Conservation (phyloP, 2,329 filamentous ascomycete species). For the Tetracladium maxilliforme region DNA sequence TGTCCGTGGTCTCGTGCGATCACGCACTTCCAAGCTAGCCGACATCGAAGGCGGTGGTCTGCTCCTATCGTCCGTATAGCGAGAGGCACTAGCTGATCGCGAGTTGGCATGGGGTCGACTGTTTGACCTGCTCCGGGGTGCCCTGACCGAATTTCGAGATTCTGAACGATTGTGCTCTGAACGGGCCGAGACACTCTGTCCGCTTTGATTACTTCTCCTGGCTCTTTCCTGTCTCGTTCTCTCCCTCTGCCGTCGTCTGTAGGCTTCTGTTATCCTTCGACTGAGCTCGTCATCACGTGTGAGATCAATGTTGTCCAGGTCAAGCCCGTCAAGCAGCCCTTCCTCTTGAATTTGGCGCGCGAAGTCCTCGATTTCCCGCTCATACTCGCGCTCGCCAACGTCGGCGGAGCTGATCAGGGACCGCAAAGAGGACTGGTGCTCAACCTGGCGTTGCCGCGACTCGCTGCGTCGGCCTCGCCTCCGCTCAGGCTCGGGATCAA, state of each 20-base stretch:
- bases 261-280: conserved; percentile 79
- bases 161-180: too few relatives aligned
- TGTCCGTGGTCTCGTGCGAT: conserved; percentile 30
- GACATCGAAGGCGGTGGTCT: conserved; percentile 29
- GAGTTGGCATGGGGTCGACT: conserved; percentile 25
- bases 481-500: too few relatives aligned
- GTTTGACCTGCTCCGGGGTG: conserved; percentile 6
- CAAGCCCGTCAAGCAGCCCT: conserved; percentile 74
- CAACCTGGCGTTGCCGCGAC: conserved; percentile 49
- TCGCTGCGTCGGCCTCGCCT: too few relatives aligned
- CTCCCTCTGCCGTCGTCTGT: conserved; percentile 59
- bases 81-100: conserved; percentile 28
- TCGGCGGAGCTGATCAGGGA: conserved; percentile 73
- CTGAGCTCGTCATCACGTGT: conserved; percentile 81
- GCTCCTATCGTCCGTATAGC: conserved; percentile 30
- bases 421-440: conserved; percentile 79
- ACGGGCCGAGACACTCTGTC: too few relatives aligned
- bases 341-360: conserved; percentile 80
- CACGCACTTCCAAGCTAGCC: conserved; percentile 30
- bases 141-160: conserved; percentile 14
- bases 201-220: conserved; percentile 28
- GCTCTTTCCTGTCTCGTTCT: conserved; percentile 32
- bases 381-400: conserved; percentile 62
- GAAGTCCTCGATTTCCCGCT: conserved; percentile 84
- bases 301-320: conserved; percentile 74